Evolutionary conservation across 2,329 filamentous ascomycete species (phyloP).

Genomic region (Neodidymelliopsis sp.): DNA sequence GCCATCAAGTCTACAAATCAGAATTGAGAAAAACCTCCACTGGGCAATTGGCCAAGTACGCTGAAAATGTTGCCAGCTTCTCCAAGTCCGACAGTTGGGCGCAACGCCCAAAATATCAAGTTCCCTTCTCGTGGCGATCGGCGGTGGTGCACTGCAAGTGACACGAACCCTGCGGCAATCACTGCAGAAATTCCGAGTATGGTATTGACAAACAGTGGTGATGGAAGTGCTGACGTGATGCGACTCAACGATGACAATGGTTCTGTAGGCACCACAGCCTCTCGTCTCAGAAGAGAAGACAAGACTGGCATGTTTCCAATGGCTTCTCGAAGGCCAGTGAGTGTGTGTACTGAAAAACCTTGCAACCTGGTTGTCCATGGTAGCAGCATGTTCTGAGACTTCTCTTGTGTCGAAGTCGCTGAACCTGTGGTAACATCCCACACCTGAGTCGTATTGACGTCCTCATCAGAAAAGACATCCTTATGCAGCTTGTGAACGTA

Average conservation of each 20-base stretch:
- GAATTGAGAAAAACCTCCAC: slow-evolving; percentile 23
- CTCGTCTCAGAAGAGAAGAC: slow-evolving; percentile 25
- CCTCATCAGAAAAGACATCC: slow-evolving; percentile 33
- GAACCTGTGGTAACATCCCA: slow-evolving; percentile 36
- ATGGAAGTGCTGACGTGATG: slow-evolving; percentile 37
- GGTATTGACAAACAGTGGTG: slow-evolving; percentile 35
- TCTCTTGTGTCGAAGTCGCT: slow-evolving; percentile 1
- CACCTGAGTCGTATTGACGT: slow-evolving; percentile 32
- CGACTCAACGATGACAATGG: slow-evolving; percentile 15
- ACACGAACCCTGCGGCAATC: slow-evolving; percentile 32
- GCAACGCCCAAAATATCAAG: slow-evolving; percentile 46
- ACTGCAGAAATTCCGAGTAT: slow-evolving; percentile 33
- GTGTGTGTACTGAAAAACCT: slow-evolving; percentile 19
- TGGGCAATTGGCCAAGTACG: slow-evolving; percentile 36
- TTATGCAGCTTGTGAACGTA: slow-evolving; percentile 50
- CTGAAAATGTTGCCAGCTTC: slow-evolving; percentile 45
- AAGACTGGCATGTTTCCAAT: slow-evolving; percentile 34
- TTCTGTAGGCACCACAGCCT: slow-evolving; percentile 16
- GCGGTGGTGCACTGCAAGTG: slow-evolving; percentile 42
- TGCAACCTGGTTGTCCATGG: slow-evolving; percentile 35
- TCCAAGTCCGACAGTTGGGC: slow-evolving; percentile 34
- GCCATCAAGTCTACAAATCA: slow-evolving; percentile 15
- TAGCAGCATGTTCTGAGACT: slow-evolving; percentile 12
- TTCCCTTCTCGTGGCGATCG: slow-evolving; percentile 42
- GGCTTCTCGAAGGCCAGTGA: slow-evolving; percentile 29